Conservation (phyloP, 2,329 filamentous ascomycete species). For the Cercospora berteroae region DNA sequence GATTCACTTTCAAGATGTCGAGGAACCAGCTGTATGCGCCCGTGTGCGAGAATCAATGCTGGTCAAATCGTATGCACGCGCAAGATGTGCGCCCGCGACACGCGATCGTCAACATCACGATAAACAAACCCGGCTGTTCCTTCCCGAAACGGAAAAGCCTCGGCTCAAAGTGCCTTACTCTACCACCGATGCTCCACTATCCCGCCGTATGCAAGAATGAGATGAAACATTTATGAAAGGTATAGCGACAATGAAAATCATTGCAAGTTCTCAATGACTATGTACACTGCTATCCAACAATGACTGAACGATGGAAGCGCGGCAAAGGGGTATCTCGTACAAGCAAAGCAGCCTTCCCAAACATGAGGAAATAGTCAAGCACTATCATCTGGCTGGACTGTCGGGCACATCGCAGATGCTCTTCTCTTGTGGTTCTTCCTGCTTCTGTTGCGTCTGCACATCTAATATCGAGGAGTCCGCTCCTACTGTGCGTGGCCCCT, state of each 20-base stretch:
- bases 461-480: not conserved
- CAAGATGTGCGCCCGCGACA: not conserved
- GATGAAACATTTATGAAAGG: not conserved
- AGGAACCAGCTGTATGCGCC: not conserved
- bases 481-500: not conserved
- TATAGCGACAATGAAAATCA: not conserved
- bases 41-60: not conserved
- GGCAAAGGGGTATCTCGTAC: conserved; percentile 4
- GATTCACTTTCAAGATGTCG: conserved; percentile 38
- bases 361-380: not conserved
- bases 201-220: too few species aligned
- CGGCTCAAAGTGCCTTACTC: not conserved
- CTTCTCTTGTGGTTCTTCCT: conserved; percentile 23
- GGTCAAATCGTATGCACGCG: not conserved
- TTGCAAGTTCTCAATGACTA: not conserved
- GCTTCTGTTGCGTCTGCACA: not conserved
- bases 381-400: conserved; percentile 37
- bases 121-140: not conserved
- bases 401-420: conserved; percentile 49
- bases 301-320: not conserved
- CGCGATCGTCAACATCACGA: not conserved
- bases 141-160: not conserved
- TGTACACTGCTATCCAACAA: not conserved
- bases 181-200: not conserved
- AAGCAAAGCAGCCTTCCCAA: conserved; percentile 8